Conservation (phyloP, 208 protist genomes). For the Jaenimonas drosophilae region DNA sequence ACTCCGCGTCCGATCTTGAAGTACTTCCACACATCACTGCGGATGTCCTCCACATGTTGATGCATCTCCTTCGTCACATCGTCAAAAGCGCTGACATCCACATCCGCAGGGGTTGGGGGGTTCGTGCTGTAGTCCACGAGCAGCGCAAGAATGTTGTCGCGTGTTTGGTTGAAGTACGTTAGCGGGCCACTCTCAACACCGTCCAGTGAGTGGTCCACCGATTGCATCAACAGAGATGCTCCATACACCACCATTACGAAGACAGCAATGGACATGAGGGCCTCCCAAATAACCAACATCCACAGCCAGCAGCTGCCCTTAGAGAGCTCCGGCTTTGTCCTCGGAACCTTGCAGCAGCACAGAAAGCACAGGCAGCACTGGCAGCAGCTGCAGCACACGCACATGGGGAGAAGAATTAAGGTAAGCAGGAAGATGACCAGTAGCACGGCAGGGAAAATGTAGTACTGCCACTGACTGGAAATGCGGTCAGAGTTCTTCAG, state of each 20-base stretch:
- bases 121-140: slow-evolving; percentile 4
- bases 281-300: slow-evolving; percentile 51
- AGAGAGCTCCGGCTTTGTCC: slow-evolving; percentile 10
- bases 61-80: background rate
- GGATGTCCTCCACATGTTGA: background rate
- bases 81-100: slow-evolving; percentile 4
- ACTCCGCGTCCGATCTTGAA: no score
- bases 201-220: background rate
- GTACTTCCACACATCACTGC: no score
- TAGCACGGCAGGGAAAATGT: slow-evolving; percentile 36
- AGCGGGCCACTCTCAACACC: slow-evolving; percentile 4
- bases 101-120: background rate
- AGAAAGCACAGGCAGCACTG: slow-evolving; percentile 19
- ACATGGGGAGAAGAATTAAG: slow-evolving; percentile 39
- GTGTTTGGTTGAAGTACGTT: slow-evolving; percentile 8
- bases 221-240: slow-evolving; percentile 13
- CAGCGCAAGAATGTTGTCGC: slow-evolving; percentile 7
- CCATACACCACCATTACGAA: slow-evolving; percentile 56
- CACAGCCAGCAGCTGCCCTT: slow-evolving; percentile 38
- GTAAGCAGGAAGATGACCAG: slow-evolving; percentile 43
- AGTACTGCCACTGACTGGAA: slow-evolving; percentile 36
- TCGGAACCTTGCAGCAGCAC: slow-evolving; percentile 18
- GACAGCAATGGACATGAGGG: slow-evolving; percentile 36
- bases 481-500: slow-evolving; percentile 35
- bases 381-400: slow-evolving; percentile 46